Percentiles rank a stretch among this genome's conserved stretches.
phyloP scores from a whole-genome alignment of 768 basidiomycete genomes.

The Podaxis sp. region DNA sequence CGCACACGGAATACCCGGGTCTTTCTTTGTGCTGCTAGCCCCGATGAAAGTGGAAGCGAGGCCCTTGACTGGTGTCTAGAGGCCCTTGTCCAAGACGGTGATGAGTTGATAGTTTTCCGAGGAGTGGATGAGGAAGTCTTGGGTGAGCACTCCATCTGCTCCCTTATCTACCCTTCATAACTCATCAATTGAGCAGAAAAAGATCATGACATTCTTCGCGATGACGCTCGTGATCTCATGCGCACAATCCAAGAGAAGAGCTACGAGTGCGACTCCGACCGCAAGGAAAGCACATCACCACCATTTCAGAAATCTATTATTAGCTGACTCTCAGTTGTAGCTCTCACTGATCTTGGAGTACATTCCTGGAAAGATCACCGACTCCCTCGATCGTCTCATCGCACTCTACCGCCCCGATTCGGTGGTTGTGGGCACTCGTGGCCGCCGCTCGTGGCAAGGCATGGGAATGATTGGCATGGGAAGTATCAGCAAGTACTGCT shows the following conservation, averaged over 20 bases:
- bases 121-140: conserved; percentile 87
- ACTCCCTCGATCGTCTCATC: conserved; percentile 88
- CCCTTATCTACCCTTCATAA: neutral
- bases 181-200: conserved; percentile 42
- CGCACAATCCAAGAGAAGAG: conserved; percentile 75
- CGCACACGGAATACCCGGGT: conserved; percentile 76
- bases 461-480: conserved; percentile 38
- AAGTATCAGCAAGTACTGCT: conserved; percentile 64
- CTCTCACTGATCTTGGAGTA: conserved; percentile 92
- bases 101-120: conserved; percentile 88
- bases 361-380: conserved; percentile 86
- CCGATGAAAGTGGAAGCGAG: conserved; percentile 83
- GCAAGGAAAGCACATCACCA: conserved; percentile 48
- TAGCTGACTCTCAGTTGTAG: conserved; percentile 26
- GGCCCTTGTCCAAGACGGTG: conserved; percentile 78
- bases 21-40: conserved; percentile 84
- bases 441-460: conserved; percentile 42
- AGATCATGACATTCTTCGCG: conserved; percentile 71
- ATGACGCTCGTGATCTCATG: conserved; percentile 85
- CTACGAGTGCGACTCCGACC: conserved; percentile 68
- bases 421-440: conserved; percentile 89
- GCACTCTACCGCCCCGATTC: conserved; percentile 90
- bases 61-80: conserved; percentile 94
- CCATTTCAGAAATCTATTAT: neutral
- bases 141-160: conserved; percentile 37